Evolutionary conservation across 805 yeast genomes (phyloP).

Genomic region (Ogataea minuta): DNA sequence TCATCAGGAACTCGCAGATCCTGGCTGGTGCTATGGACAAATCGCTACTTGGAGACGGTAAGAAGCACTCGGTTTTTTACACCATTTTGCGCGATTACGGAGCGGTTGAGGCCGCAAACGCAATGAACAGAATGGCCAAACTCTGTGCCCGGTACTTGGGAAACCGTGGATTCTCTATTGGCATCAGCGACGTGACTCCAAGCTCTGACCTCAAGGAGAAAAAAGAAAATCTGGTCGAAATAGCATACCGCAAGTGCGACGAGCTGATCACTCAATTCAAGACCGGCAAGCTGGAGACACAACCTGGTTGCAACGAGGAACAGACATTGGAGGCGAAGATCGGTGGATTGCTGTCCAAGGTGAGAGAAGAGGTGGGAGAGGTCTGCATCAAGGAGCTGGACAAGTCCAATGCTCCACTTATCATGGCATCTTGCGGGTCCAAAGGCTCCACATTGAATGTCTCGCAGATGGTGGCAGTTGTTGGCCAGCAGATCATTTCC

Average conservation of each 20-base stretch:
- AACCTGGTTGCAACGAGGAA: slow-evolving; percentile 98
- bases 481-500: slow-evolving; percentile 97
- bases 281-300: slow-evolving; percentile 90
- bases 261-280: slow-evolving; percentile 77
- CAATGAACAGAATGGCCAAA: slow-evolving; percentile 99
- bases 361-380: slow-evolving; percentile 98
- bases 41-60: slow-evolving; percentile 95
- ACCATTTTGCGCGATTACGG: slow-evolving; percentile 95
- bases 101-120: slow-evolving; percentile 90
- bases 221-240: slow-evolving; percentile 87
- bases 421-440: slow-evolving; percentile 99
- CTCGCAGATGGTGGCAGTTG: slow-evolving; percentile 99
- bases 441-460: slow-evolving; percentile 97
- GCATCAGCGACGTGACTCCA: slow-evolving; percentile 96
- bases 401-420: slow-evolving; percentile 88
- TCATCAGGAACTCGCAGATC: slow-evolving; percentile 85
- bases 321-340: slow-evolving; percentile 97
- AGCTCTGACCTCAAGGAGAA: slow-evolving; percentile 68
- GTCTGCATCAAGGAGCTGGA: slow-evolving; percentile 92
- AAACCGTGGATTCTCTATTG: slow-evolving; percentile 94
- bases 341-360: slow-evolving; percentile 93
- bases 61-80: slow-evolving; percentile 93
- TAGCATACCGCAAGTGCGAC: slow-evolving; percentile 88
- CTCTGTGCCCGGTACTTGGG: slow-evolving; percentile 94
- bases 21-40: slow-evolving; percentile 97